Evolutionary conservation across 75 land plant genomes (phyloP).

Genomic region (Pinus albicaulis): DNA sequence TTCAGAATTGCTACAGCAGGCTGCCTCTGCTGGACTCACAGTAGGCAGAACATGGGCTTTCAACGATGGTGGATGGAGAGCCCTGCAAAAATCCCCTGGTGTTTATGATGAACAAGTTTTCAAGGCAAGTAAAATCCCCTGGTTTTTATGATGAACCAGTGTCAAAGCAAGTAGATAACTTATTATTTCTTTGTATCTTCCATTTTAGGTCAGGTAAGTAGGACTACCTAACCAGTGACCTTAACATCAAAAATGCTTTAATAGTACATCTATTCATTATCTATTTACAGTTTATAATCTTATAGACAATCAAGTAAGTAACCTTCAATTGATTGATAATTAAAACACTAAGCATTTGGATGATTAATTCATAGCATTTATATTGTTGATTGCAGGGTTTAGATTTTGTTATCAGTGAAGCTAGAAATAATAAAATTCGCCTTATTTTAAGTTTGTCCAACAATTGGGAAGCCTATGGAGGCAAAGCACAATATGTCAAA

Average conservation of each 20-base stretch:
- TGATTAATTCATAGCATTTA: no score
- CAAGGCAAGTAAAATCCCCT: neutral
- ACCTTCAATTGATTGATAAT: no score
- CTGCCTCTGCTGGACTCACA: slow-evolving; percentile 66
- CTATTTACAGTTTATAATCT: no score
- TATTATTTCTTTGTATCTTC: no score
- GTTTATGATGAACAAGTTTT: slow-evolving; percentile 90
- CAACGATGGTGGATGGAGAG: slow-evolving; percentile 87
- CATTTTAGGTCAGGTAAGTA: no score
- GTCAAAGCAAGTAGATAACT: no score
- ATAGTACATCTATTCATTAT: no score
- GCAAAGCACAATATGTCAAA: slow-evolving; percentile 82
- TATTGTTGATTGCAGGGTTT: slow-evolving; percentile 42
- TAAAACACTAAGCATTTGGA: no score
- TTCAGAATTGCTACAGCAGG: slow-evolving; percentile 62
- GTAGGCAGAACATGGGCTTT: slow-evolving; percentile 97
- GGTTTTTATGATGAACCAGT: no score
- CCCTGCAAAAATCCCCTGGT: slow-evolving; percentile 86
- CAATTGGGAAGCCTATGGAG: slow-evolving; percentile 93
- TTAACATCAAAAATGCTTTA: no score
- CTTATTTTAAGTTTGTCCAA: slow-evolving; percentile 70
- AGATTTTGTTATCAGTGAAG: slow-evolving; percentile 86
- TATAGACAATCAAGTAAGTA: no score
- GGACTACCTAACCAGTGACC: no score
- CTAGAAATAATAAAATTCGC: slow-evolving; percentile 64